phyloP scores from a whole-genome alignment of 192 early-diverging fungal species.

The Podila verticillata region DNA sequence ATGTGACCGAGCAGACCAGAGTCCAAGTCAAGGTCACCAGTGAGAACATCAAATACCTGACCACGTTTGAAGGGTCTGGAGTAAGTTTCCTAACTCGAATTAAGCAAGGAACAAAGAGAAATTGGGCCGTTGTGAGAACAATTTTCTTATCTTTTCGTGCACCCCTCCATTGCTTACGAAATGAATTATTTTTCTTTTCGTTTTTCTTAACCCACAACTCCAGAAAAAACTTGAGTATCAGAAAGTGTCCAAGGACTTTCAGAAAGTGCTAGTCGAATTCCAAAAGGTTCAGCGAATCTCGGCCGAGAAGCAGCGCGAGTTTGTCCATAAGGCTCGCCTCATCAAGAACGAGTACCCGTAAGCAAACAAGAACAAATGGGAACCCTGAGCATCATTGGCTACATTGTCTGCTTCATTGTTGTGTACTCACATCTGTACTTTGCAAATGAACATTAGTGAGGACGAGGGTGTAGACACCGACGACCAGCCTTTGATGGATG shows the following conservation, averaged over 20 bases:
- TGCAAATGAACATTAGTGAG: slow-evolving; percentile 28
- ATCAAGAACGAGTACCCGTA: slow-evolving; percentile 49
- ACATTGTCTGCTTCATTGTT: no score
- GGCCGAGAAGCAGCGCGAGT: slow-evolving; percentile 86
- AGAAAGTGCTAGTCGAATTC: slow-evolving; percentile 89
- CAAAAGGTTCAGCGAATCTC: slow-evolving; percentile 86
- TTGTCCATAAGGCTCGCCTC: slow-evolving; percentile 78
- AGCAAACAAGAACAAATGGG: background rate
- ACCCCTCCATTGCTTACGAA: no score
- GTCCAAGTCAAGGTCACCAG: slow-evolving; percentile 83
- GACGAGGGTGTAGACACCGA: slow-evolving; percentile 54
- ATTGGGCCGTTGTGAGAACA: background rate
- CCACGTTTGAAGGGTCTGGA: slow-evolving; percentile 62
- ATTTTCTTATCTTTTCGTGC: background rate
- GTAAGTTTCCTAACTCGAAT: slow-evolving; percentile 36
- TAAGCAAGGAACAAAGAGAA: slow-evolving; percentile 2
- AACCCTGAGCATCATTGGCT: no score
- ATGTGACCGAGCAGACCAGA: slow-evolving; percentile 82
- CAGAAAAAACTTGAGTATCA: slow-evolving; percentile 87
- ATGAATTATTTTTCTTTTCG: background rate
- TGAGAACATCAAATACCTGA: slow-evolving; percentile 78
- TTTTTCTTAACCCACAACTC: slow-evolving; percentile 1
- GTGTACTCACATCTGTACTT: background rate
- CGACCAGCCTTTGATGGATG: slow-evolving; percentile 68
- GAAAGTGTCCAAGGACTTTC: slow-evolving; percentile 95